phyloP scores from a whole-genome alignment of 176 grass and related monocot genomes.

The Chloris gayana region DNA sequence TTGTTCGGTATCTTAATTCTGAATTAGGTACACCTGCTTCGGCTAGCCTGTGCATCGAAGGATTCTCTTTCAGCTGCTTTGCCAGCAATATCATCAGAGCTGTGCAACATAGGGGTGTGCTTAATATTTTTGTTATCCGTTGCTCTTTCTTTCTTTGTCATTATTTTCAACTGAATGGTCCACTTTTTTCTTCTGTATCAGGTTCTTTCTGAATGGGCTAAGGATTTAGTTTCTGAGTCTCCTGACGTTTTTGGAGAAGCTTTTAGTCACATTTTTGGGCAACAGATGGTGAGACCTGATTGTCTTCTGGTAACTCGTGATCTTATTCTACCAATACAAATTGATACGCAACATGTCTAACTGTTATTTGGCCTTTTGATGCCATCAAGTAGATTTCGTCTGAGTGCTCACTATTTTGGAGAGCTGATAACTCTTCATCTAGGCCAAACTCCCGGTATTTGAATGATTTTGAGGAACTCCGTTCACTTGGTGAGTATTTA shows the following conservation, averaged over 20 bases:
- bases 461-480: conserved; percentile 96
- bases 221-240: conserved; percentile 74
- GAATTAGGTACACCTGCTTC: conserved; percentile 84
- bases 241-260: conserved; percentile 62
- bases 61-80: conserved; percentile 72
- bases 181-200: conserved; percentile 33
- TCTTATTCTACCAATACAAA: conserved; percentile 18
- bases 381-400: conserved; percentile 66
- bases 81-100: conserved; percentile 75
- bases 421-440: conserved; percentile 66
- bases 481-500: conserved; percentile 75
- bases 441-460: conserved; percentile 88
- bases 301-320: conserved; percentile 29
- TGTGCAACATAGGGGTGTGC: conserved; percentile 85
- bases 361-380: conserved; percentile 36
- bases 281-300: conserved; percentile 55
- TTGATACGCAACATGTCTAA: conserved; percentile 24
- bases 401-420: conserved; percentile 75
- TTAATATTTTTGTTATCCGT: conserved; percentile 5
- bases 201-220: conserved; percentile 95
- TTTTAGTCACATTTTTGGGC: conserved; percentile 69
- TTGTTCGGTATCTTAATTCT: conserved; percentile 42
- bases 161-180: conserved; percentile 28
- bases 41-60: conserved; percentile 73
- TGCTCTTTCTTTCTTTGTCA: conserved; percentile 28